A percentile compares a stretch with the other conserved stretches of the same genome.
These are phyloP conservation scores for Leishmania gerbilli DNA, from an alignment of 208 protist genomes.

Conservation along the genomic window DNA sequence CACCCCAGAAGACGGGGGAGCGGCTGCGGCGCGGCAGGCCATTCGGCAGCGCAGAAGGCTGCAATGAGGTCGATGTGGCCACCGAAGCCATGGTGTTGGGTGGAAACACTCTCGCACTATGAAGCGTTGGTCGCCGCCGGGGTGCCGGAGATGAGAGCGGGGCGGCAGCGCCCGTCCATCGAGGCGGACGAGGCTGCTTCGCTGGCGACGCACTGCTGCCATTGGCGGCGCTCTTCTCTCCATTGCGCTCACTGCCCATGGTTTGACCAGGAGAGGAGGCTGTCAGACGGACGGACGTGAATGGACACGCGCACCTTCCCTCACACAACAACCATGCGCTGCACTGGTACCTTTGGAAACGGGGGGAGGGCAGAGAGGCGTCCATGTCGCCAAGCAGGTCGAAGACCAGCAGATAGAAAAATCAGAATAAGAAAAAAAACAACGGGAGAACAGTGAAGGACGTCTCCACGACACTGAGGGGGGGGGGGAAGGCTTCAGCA, in stretches of 20 bases:
- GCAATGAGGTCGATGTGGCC: not conserved
- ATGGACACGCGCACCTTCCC: no score
- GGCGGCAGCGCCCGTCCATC: not conserved
- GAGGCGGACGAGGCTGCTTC: not conserved
- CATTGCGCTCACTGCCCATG: not conserved
- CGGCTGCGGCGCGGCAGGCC: not conserved
- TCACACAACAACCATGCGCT: not conserved
- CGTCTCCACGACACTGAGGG: no score
- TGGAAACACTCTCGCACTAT: not conserved
- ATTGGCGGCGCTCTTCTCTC: not conserved
- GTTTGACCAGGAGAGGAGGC: not conserved
- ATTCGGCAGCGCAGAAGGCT: not conserved
- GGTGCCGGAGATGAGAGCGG: not conserved
- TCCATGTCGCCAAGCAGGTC: not conserved
- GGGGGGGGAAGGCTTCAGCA: not conserved
- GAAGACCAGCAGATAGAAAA: not conserved
- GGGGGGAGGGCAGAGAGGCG: not conserved
- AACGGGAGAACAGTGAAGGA: not conserved
- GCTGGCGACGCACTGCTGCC: not conserved
- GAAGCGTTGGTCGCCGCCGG: not conserved
- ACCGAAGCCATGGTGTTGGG: no score
- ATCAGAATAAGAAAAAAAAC: not conserved
- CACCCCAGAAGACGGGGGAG: conserved; percentile 63
- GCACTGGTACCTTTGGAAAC: not conserved
- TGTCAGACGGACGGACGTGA: not conserved